Conservation (phyloP, 1,284 basidiomycete species). For the Bondarzewia mesenterica region DNA sequence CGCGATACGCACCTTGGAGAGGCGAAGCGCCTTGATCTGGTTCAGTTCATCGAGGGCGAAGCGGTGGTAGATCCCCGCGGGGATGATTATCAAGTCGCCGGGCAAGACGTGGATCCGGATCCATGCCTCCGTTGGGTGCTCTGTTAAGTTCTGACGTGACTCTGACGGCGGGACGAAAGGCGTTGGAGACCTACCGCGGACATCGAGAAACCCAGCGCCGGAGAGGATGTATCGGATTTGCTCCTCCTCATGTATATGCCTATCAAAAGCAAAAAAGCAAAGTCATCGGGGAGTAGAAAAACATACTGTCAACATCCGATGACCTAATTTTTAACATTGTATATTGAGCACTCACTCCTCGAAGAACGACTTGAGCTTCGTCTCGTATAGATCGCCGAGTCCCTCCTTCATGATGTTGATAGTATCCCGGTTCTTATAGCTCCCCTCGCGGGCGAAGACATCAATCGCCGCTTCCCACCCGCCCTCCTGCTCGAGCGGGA, state of each 20-base stretch:
- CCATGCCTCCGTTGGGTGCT: constrained; percentile 12
- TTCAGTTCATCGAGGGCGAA: constrained; percentile 12
- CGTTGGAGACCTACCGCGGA: constrained; percentile 6
- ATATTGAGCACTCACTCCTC: constrained; percentile 42
- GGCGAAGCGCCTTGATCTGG: constrained; percentile 7
- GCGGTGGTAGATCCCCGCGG: constrained; percentile 12
- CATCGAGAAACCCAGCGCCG: constrained; percentile 12
- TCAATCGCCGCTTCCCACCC: constrained; percentile 46
- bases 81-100: constrained; percentile 12
- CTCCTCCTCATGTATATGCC: constrained; percentile 13
- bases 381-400: constrained; percentile 73
- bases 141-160: neutral
- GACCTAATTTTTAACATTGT: too few species aligned
- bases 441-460: constrained; percentile 50
- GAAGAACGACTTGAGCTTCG: constrained; percentile 75
- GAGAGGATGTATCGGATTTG: constrained; percentile 10
- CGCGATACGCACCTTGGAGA: constrained; percentile 9
- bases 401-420: constrained; percentile 70
- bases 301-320: neutral
- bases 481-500: constrained; percentile 45
- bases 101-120: constrained; percentile 9
- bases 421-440: constrained; percentile 72
- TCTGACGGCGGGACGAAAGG: neutral
- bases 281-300: neutral
- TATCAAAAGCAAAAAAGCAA: neutral